Evolutionary conservation across 1,284 basidiomycete genomes (phyloP).

Genomic region (Hemileia vastatrix): DNA sequence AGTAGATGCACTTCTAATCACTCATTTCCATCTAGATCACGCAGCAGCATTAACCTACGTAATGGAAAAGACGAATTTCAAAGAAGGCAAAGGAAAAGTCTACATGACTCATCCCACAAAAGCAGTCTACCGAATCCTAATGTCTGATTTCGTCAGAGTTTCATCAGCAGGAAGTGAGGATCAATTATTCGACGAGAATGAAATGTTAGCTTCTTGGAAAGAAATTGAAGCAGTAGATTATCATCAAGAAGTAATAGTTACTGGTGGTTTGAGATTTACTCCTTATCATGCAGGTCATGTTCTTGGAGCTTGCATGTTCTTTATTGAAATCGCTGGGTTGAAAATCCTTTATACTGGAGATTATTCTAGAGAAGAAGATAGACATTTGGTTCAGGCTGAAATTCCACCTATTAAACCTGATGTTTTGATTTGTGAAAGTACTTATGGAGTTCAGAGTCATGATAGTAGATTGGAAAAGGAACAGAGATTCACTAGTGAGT

Average conservation of each 20-base stretch:
- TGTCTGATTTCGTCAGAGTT: slow-evolving; percentile 97
- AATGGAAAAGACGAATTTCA: slow-evolving; percentile 98
- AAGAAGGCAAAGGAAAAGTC: slow-evolving; percentile 85
- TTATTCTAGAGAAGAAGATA: slow-evolving; percentile 93
- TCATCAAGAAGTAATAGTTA: slow-evolving; percentile 86
- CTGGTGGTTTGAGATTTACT: slow-evolving; percentile 85
- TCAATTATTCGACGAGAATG: slow-evolving; percentile 40
- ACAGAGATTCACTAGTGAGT: slow-evolving; percentile 64
- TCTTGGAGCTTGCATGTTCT: slow-evolving; percentile 92
- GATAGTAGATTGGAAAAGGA: slow-evolving; percentile 90
- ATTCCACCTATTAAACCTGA: slow-evolving; percentile 93
- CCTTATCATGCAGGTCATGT: slow-evolving; percentile 98
- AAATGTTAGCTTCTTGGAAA: slow-evolving; percentile 45
- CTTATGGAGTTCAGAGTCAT: slow-evolving; percentile 87
- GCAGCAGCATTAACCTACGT: slow-evolving; percentile 94
- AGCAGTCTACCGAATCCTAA: slow-evolving; percentile 94
- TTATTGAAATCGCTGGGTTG: slow-evolving; percentile 92
- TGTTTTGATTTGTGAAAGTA: slow-evolving; percentile 95
- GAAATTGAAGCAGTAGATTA: slow-evolving; percentile 89
- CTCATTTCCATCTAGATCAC: slow-evolving; percentile 97
- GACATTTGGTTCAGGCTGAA: slow-evolving; percentile 95
- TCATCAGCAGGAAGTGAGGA: slow-evolving; percentile 41
- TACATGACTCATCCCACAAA: slow-evolving; percentile 99
- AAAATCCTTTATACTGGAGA: slow-evolving; percentile 95
- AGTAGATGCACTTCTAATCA: slow-evolving; percentile 88